phyloP scores from a whole-genome alignment of 2,329 filamentous ascomycete genomes.

The Alternaria triticimaculans region DNA sequence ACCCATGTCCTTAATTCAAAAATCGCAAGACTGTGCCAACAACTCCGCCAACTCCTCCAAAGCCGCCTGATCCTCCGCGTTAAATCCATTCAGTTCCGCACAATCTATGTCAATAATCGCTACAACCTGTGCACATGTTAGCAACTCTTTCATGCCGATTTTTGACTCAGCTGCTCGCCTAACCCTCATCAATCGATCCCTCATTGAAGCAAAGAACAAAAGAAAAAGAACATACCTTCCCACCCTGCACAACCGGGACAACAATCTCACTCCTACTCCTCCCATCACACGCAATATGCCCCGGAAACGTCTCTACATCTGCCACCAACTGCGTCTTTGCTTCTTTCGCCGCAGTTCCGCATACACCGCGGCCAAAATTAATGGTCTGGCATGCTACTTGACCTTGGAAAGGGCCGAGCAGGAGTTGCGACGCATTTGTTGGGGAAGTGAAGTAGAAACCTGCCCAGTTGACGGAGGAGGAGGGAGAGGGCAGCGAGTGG shows the following conservation, averaged over 20 bases:
- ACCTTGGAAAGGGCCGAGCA: slow-evolving; percentile 81
- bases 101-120: slow-evolving; percentile 85
- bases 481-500: slow-evolving; percentile 72
- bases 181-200: background rate
- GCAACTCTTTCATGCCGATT: slow-evolving; percentile 11
- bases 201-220: slow-evolving; percentile 4
- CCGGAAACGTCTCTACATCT: slow-evolving; percentile 77
- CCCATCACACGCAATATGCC: slow-evolving; percentile 82
- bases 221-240: slow-evolving; percentile 50
- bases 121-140: slow-evolving; percentile 56
- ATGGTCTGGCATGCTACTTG: slow-evolving; percentile 79
- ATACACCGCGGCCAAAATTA: slow-evolving; percentile 74
- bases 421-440: slow-evolving; percentile 61
- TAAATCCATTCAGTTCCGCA: slow-evolving; percentile 69
- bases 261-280: slow-evolving; percentile 82
- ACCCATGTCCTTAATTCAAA: slow-evolving; percentile 12
- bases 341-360: slow-evolving; percentile 70
- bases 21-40: slow-evolving; percentile 45
- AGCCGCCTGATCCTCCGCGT: slow-evolving; percentile 68
- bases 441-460: slow-evolving; percentile 60
- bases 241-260: slow-evolving; percentile 69
- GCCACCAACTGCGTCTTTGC: slow-evolving; percentile 67
- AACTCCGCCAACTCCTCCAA: slow-evolving; percentile 66
- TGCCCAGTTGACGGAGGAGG: slow-evolving; percentile 77
- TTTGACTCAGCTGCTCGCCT: background rate